A percentile compares a stretch with the other conserved stretches of the same genome.
Evolutionary conservation across 768 basidiomycete species (phyloP).

Genomic region (Termitomyces sp.): DNA sequence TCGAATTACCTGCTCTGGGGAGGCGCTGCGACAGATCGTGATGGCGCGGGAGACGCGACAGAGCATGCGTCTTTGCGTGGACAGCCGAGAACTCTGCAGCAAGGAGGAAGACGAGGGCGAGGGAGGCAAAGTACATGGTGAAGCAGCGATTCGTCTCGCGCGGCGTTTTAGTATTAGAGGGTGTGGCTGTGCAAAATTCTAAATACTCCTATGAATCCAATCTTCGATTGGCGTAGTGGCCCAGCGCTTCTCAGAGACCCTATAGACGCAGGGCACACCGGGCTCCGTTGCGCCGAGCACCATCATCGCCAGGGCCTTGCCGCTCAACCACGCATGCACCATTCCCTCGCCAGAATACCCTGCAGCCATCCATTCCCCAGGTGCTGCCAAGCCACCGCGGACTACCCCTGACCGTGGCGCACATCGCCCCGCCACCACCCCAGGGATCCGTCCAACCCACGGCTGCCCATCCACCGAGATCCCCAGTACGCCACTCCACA

Average conservation of each 20-base stretch:
- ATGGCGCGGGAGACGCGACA: constrained; percentile 18
- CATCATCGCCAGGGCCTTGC: constrained; percentile 58
- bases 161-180: too few relatives aligned
- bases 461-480: constrained; percentile 59
- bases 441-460: constrained; percentile 68
- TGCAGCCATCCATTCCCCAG: constrained; percentile 72
- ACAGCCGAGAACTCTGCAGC: constrained; percentile 12
- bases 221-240: constrained; percentile 38
- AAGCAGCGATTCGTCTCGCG: too few relatives aligned
- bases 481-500: constrained; percentile 66
- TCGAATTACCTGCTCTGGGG: not conserved
- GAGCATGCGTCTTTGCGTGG: constrained; percentile 16
- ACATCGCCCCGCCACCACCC: constrained; percentile 39
- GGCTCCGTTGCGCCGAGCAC: constrained; percentile 31
- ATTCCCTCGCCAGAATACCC: constrained; percentile 75
- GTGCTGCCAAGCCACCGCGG: constrained; percentile 20
- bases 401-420: constrained; percentile 1
- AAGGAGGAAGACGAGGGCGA: constrained; percentile 10
- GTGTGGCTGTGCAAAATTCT: constrained; percentile 10
- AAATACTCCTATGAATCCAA: constrained; percentile 16
- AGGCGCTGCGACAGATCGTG: constrained; percentile 19
- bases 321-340: constrained; percentile 66
- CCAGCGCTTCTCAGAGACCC: constrained; percentile 48
- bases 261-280: constrained; percentile 42
- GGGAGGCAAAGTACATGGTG: not conserved